Base-by-base conservation (phyloP, 2,329 filamentous ascomycete genomes). In the Cercospora citrullina region DNA sequence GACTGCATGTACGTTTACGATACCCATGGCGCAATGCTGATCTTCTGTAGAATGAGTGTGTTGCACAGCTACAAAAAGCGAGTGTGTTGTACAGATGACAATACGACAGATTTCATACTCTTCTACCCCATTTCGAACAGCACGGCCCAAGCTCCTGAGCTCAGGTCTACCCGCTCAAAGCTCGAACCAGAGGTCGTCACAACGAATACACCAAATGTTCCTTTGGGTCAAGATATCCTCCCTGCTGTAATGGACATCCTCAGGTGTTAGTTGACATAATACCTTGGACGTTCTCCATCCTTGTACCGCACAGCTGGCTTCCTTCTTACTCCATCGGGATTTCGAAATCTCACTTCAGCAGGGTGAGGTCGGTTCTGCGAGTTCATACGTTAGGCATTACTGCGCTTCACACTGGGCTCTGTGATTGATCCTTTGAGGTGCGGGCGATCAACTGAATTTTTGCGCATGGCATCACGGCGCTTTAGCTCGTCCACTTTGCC, bases 1-100 rank as follows among this genome's bases (percentile, higher is more conserved):
- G 59, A 61, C 36, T 61, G 8, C 59, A 61, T 28, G 59, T 61
- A 61, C 31, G 28, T 31, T 31, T 30, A 63, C 42, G 60, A 51
- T 63, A 63, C 60, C 60, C 60, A 63, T 63, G 60, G 60, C 60
- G 42, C 60, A 23, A 53, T 53, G 39, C 60, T 63, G 23, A 63
- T 31, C 2, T 31, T 21, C 28, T 58, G 23, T 31, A 58, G 55
- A 58, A 31, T 7, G 55, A 7, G 55, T 28, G 28, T 8, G 26
- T 33, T 33, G n/a, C 31, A 18, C 28, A 57, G 16, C 28, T 58
- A n/a, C 55, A 31, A 58, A 33, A 58, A 21, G 55, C 30, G 31
- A 58, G 18, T 28, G 16, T 6, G 14, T 53, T 28, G 21, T 53
- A 53, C 48, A 28, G 23, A 53, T 7, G 6, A 12, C 48, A 53